Evolutionary conservation across 495 filamentous ascomycete species (phyloP), one percentile per base, ranked within the genome.

Genomic region (Aspergillus sclerotiicarbonarius): DNA sequence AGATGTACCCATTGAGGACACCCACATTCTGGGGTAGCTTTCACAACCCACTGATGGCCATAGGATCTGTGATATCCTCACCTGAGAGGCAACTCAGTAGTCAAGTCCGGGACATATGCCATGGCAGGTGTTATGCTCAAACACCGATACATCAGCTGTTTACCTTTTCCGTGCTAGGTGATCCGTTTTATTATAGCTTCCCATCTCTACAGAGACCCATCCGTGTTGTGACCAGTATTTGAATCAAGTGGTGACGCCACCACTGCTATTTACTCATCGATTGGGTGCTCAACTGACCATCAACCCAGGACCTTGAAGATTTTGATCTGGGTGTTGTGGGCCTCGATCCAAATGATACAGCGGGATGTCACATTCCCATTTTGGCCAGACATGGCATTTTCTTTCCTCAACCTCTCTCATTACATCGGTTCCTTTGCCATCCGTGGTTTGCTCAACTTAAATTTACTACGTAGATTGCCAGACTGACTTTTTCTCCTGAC

Each of bases 321-420:
- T 46, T 39, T 60, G 13, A 37, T 16, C 53, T 61, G 56, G 54
- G 45, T 53, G 60, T 30, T 59, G 56, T 65, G 56, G 63, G 58
- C 33, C 10, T 33, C 45, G 48, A 12, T 54, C 53, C 35, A 31
- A 41, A 75, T 71, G 72, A 64, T 56, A 74, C 71, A 56, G 51
- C 62, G 53, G 20, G 47, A 69, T 73, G 71, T 73, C 58, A 75
- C 72, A 67, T 67, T 71, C 59, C 53, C 57, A 60, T 62, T 55
- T 58, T n/a, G 45, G 16, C 56, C 47, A n/a, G 52, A 49, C 54
- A 56, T 29, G 57, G 31, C 30, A 31, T 56, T 48, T 54, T 54
- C 51, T 62, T 63, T 59, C 50, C 54, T 56, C 45, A 47, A 6
- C 32, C 31, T 64, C 47, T 47, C 48, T 51, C 58, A 62, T 67